Evolutionary conservation across 371 early-diverging fungal genomes (phyloP).

Genomic region (Mucor saturninus): DNA sequence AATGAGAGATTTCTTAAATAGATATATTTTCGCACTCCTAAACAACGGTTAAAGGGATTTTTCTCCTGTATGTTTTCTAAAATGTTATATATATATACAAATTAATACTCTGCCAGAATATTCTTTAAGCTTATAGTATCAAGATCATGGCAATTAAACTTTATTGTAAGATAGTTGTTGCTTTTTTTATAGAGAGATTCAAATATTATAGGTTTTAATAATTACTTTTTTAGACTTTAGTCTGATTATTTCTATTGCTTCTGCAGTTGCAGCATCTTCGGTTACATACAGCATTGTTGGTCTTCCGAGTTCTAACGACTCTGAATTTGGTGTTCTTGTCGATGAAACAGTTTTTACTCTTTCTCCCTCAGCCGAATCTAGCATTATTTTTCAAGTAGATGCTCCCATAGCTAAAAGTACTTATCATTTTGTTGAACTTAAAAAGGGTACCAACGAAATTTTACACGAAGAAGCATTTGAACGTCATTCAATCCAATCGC

Average conservation of each 20-base stretch:
- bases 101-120: too few relatives aligned
- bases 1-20: too few relatives aligned
- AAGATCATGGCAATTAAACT: too few relatives aligned
- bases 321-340: not conserved
- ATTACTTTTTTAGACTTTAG: not conserved
- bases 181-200: too few relatives aligned
- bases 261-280: not conserved
- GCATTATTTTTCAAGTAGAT: not conserved
- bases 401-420: not conserved
- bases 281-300: slow-evolving; percentile 4
- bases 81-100: too few relatives aligned
- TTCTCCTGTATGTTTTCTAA: too few relatives aligned
- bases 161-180: too few relatives aligned
- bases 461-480: not conserved
- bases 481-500: not conserved
- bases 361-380: not conserved
- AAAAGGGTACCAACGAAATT: not conserved
- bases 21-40: too few relatives aligned
- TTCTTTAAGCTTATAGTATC: too few relatives aligned
- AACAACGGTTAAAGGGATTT: too few relatives aligned
- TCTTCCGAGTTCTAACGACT: not conserved
- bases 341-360: not conserved
- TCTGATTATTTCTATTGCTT: not conserved
- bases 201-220: not conserved
- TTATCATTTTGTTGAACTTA: slow-evolving; percentile 1